phyloP scores from a whole-genome alignment of 345 rosid species.

The Eucalyptus curtisii region DNA sequence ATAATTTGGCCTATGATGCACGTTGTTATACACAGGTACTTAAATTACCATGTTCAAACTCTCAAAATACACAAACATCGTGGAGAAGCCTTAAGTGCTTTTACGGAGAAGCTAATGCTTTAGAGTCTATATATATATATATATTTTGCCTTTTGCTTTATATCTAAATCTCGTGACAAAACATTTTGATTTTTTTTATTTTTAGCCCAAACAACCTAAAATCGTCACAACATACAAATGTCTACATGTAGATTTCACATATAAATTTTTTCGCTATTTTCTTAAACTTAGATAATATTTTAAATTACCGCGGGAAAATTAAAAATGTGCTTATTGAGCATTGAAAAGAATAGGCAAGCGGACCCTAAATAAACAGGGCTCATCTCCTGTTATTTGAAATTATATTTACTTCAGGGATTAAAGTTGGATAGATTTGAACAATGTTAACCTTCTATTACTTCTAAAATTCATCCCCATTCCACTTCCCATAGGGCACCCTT shows the following conservation, averaged over 20 bases:
- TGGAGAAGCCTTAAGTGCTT: too few species aligned
- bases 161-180: too few species aligned
- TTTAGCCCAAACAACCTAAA: too few species aligned
- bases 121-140: too few species aligned
- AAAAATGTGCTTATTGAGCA: neutral
- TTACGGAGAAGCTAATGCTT: too few species aligned
- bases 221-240: too few species aligned
- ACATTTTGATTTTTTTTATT: too few species aligned
- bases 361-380: neutral
- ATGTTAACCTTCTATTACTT: neutral
- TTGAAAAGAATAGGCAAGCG: neutral
- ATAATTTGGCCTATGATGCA: neutral
- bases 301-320: neutral
- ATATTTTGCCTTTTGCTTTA: too few species aligned
- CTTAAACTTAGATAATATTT: neutral
- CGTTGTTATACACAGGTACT: neutral
- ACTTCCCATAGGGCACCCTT: neutral
- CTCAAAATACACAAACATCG: too few species aligned
- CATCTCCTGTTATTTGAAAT: neutral
- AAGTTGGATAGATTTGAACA: neutral
- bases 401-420: neutral
- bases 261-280: neutral
- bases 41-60: neutral
- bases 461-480: neutral
- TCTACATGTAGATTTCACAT: too few species aligned